Evolutionary conservation across 2,329 filamentous ascomycete genomes (phyloP), one percentile per base, ranked within the genome.

Genomic region (Aspergillus neotritici): DNA sequence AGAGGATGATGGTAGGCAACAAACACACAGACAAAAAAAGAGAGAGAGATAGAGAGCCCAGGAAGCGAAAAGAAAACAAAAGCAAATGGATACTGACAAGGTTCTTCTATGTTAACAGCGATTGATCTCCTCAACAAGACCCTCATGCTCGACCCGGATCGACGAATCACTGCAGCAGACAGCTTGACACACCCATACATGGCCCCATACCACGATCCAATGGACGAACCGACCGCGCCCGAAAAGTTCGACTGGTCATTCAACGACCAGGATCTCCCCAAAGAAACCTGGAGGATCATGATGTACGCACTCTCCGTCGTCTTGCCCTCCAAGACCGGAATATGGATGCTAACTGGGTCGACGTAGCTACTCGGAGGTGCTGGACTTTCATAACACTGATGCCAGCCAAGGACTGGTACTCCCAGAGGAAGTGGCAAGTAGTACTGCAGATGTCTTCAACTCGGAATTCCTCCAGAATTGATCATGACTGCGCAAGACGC

Each of bases 241-340:
- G 89, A 95, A 74, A 95, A 94, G 72, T 98, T 98, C 61, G 93
- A 98, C 66, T 98, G 93, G 93, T 96, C 90, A 43, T 98, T 98
- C 73, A 97, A 97, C 68, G 91, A 97, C 58, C 91, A 90, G 34
- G 93, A 97, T 63, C 74, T 97, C 41, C 90, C 93, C 1, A 89
- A 95, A 35, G 93, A 98, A 64, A 95, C 90, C n/a, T 98, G 93
- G 93, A 98, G 97, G 75, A 95, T 97, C 65, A 98, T 97, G 93
- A 98, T 98, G 93, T 95, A 77, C 64, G 85, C 65, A 34, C 15
- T 1, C 21, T 29, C 10, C 4, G 12, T 28, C 25, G 25, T 12
- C 17, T 13, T 7, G 14, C 11, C 10, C 28, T 11, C 7, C 7
- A 12, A 8, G 7, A 25, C 4, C 14, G 21, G 7, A 25, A 6